Base-by-base conservation (phyloP, 2,329 filamentous ascomycete species). In the Aspergillus cejpii region DNA sequence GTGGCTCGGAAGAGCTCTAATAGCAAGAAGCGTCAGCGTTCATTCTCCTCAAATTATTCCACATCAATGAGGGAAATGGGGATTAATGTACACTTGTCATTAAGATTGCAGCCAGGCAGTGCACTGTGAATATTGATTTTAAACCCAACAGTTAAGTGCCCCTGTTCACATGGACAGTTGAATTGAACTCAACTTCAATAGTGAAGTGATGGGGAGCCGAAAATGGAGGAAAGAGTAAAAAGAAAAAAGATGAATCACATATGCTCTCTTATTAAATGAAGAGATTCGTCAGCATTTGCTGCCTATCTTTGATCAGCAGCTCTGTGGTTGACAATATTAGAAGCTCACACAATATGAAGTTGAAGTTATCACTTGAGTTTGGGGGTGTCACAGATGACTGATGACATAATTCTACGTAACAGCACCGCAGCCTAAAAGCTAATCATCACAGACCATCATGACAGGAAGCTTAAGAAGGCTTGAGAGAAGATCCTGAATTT, bases 361-460 rank as follows among this genome's bases (percentile, higher is more conserved):
- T 51, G 47, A 44, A 48, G 49, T 45, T 49, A 44, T 46, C 41
- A 42, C n/a, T 39, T 41, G 41, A 37, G 47, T 42, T 44, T 19
- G 41, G 42, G 49, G 34, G 47, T 47, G 46, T 48, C 50, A 50
- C 46, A 45, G 51, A 52, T 49, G 37, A 44, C 42, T 52, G 55
- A 56, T 58, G 55, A 58, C 55, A 57, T 58, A 56, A 58, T 56
- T 43, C 49, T 17, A 47, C 54, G 56, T 57, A 58, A 56, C 50
- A 41, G 44, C 46, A 41, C 43, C 43, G 52, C 46, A 52, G 55
- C 52, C 54, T 55, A 53, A 46, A 28, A 33, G 31, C 40, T 23
- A 37, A 15, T 27, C 34, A 15, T 19, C 21, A n/a, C 23, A 11
- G 17, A 37, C 14, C 31, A 20, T 17, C 28, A 31, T 15, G 8